phyloP scores from a whole-genome alignment of 2,329 filamentous ascomycete species.

The Teratosphaeria destructans region DNA sequence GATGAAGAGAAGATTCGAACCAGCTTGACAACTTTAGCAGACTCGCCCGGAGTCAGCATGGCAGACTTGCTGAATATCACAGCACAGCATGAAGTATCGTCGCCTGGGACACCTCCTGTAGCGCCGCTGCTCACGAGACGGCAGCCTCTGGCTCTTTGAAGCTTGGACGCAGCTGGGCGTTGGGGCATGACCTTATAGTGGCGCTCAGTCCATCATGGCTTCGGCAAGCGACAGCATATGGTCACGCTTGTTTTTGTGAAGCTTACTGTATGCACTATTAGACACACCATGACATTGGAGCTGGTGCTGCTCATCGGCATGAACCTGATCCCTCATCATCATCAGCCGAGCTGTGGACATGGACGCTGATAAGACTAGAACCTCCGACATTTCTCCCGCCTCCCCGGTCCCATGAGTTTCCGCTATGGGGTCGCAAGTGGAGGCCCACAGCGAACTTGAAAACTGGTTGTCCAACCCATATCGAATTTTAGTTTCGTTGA shows the following conservation, averaged over 20 bases:
- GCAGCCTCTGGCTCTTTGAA: neutral
- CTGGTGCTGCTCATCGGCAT: neutral
- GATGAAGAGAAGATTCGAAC: neutral
- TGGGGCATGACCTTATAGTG: neutral
- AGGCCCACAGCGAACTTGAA: neutral
- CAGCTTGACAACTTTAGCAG: neutral
- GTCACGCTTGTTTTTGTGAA: neutral
- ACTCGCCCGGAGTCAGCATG: neutral
- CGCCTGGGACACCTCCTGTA: neutral
- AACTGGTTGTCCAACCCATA: neutral
- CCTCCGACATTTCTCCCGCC: neutral
- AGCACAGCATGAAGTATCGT: neutral
- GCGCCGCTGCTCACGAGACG: neutral
- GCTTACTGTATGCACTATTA: neutral
- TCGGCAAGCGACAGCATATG: neutral
- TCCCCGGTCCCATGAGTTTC: neutral
- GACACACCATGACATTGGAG: neutral
- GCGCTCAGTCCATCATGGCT: neutral
- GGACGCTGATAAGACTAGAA: neutral
- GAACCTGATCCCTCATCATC: neutral
- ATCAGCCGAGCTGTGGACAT: too few species aligned
- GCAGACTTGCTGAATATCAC: neutral
- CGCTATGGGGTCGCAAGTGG: neutral
- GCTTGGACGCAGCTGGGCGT: neutral
- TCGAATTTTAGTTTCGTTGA: too few species aligned